Evolutionary conservation across 257 asterid species (phyloP).

Genomic region (Catharanthus roseus): DNA sequence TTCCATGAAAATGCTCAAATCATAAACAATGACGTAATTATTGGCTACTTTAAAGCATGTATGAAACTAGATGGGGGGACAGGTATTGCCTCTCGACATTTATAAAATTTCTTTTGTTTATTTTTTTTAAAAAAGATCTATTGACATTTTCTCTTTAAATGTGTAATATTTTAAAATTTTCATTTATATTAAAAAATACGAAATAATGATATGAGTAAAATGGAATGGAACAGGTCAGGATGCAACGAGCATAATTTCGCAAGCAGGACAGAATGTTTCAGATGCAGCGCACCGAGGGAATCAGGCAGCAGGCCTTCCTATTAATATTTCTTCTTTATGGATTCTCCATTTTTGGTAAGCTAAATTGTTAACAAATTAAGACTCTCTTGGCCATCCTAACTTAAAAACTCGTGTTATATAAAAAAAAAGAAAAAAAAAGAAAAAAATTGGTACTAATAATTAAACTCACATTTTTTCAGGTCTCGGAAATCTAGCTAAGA

Average conservation of each 20-base stretch:
- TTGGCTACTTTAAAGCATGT: too few relatives aligned
- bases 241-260: conserved; percentile 99
- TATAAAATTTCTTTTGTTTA: too few relatives aligned
- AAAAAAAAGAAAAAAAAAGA: too few relatives aligned
- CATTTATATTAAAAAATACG: too few relatives aligned
- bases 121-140: too few relatives aligned
- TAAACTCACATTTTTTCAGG: conserved; percentile 26
- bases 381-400: background rate
- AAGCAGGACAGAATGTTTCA: conserved; percentile 89
- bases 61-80: too few relatives aligned
- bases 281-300: conserved; percentile 97
- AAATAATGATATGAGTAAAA: too few relatives aligned
- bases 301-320: conserved; percentile 51
- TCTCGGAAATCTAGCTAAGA: conserved; percentile 38
- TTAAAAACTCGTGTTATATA: background rate
- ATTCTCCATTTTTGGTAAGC: conserved; percentile 64
- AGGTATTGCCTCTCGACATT: too few relatives aligned
- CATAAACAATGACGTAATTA: too few relatives aligned
- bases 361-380: background rate
- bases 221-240: conserved; percentile 46
- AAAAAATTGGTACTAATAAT: background rate
- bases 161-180: too few relatives aligned
- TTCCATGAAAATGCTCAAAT: too few relatives aligned
- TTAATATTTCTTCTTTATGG: conserved; percentile 38
- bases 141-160: too few relatives aligned